A percentile compares a stretch with the other conserved stretches of the same genome.
Evolutionary conservation across 169 alveolate genomes (phyloP).

Genomic region (Plasmodium relictum): DNA sequence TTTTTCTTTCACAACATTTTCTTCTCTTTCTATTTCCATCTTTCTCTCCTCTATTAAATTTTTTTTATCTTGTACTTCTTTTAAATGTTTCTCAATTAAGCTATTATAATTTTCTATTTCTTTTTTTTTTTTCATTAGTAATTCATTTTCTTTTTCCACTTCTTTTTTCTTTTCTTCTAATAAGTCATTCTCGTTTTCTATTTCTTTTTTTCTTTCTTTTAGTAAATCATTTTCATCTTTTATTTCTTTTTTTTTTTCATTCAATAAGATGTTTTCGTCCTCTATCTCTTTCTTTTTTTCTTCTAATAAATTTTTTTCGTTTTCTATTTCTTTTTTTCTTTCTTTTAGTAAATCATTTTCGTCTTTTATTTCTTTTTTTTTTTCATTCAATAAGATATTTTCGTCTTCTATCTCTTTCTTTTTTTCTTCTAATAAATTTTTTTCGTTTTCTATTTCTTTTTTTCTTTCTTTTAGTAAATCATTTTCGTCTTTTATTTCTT

Average conservation of each 20-base stretch:
- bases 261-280: neutral
- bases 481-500: neutral
- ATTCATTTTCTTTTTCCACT: neutral
- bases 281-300: constrained; percentile 23
- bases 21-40: neutral
- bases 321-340: neutral
- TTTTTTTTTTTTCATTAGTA: neutral
- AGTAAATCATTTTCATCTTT: neutral
- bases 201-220: neutral
- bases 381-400: constrained; percentile 11
- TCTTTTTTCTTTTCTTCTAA: neutral
- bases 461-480: constrained; percentile 1
- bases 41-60: constrained; percentile 10
- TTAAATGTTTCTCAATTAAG: neutral
- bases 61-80: neutral
- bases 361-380: neutral
- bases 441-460: neutral
- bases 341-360: neutral
- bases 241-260: constrained; percentile 9
- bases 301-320: neutral
- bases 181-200: neutral
- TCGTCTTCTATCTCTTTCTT: constrained; percentile 9
- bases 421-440: constrained; percentile 6
- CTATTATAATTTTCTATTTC: no score
- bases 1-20: constrained; percentile 8